A percentile compares a stretch with the other conserved stretches of the same genome.
Evolutionary conservation across 306 rosid genomes (phyloP).

Genomic region (Fragaria nilgerrensis): DNA sequence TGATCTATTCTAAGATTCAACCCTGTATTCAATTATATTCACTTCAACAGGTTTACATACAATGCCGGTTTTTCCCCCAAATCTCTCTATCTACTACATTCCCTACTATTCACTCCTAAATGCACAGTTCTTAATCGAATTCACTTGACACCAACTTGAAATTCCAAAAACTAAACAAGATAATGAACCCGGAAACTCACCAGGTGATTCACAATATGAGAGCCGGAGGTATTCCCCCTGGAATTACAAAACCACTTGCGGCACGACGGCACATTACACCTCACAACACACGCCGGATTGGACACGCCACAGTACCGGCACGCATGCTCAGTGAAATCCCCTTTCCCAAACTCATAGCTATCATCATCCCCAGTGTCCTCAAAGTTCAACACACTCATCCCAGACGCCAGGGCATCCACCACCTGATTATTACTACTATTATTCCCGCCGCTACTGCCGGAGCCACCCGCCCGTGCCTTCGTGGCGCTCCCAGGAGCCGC

Average conservation of each 20-base stretch:
- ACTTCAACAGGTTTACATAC: background rate
- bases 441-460: constrained; percentile 49
- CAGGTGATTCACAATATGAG: constrained; percentile 97
- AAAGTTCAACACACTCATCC: constrained; percentile 92
- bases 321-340: constrained; percentile 94
- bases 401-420: constrained; percentile 72
- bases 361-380: constrained; percentile 96
- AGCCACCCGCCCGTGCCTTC: constrained; percentile 50
- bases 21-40: background rate
- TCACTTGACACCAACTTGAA: background rate
- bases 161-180: background rate
- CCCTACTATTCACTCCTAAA: background rate
- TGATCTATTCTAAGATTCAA: background rate
- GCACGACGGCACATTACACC: constrained; percentile 97
- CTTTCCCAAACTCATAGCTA: constrained; percentile 71
- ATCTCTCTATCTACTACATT: background rate
- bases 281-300: constrained; percentile 93
- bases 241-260: constrained; percentile 99
- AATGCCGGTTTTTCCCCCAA: background rate
- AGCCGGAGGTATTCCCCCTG: constrained; percentile 94
- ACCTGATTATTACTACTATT: constrained; percentile 44
- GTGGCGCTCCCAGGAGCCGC: constrained; percentile 71
- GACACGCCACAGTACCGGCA: constrained; percentile 98
- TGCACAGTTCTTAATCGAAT: background rate
- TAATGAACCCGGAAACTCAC: constrained; percentile 40